These are phyloP conservation scores for Mycena citricolor DNA, from an alignment of 1,284 basidiomycete species.

Conservation along the genomic window DNA sequence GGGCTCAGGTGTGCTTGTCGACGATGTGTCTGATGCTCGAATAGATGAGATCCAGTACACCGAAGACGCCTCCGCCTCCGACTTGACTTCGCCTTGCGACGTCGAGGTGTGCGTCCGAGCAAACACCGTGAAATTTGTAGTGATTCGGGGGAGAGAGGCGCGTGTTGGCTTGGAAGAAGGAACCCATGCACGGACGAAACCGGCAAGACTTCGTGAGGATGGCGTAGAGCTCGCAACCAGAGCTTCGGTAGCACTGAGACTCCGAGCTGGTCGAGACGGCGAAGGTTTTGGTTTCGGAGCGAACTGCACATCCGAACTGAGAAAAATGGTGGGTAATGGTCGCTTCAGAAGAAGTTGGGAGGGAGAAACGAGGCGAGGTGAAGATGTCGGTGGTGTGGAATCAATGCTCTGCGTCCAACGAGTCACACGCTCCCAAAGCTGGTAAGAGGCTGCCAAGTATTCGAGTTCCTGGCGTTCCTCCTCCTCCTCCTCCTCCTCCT, in stretches of 20 bases:
- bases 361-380: constrained; percentile 6
- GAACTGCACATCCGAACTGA: constrained; percentile 7
- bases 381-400: constrained; percentile 1
- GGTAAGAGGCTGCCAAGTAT: constrained; percentile 1
- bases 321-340: constrained; percentile 10
- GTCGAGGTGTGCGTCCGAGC: constrained; percentile 21
- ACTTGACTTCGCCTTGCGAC: constrained; percentile 15
- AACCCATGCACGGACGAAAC: constrained; percentile 40
- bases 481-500: too few species aligned
- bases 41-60: constrained; percentile 10
- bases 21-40: too few species aligned
- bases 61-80: constrained; percentile 23
- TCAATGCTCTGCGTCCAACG: constrained; percentile 10
- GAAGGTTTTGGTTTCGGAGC: constrained; percentile 7
- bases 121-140: constrained; percentile 25
- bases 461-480: constrained; percentile 34
- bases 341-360: constrained; percentile 17
- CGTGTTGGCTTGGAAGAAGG: constrained; percentile 17
- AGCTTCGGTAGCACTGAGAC: constrained; percentile 33
- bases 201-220: constrained; percentile 30
- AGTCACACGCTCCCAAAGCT: constrained; percentile 10
- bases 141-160: constrained; percentile 14
- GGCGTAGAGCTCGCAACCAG: constrained; percentile 41
- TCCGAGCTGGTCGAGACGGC: constrained; percentile 23
- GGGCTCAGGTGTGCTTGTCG: background rate